Evolutionary conservation across 495 filamentous ascomycete species (phyloP), one percentile per base, ranked within the genome.

Genomic region (Penicillium diatomitis): DNA sequence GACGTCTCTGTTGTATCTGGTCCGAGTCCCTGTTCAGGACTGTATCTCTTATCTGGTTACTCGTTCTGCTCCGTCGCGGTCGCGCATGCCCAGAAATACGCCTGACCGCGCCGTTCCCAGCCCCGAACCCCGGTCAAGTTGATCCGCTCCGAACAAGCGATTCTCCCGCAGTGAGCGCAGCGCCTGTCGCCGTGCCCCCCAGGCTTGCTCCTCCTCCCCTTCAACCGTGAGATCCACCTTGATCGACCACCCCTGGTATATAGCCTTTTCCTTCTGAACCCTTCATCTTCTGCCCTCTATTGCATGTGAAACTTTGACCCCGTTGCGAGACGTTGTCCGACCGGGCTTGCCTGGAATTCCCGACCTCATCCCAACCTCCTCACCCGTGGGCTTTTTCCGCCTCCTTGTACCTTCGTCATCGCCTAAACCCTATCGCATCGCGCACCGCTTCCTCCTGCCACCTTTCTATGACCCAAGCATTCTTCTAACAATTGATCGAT

Each of bases 141-240:
- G 52, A 68, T 72, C 69, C 69, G 69, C 31, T 62, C 67, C 69
- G 69, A 69, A 64, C 69, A 72, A 72, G 69, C 69, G 69, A 72
- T 61, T 65, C 60, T 57, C 60, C 61, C 58, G 58, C 63, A 62
- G 60, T 34, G 33, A 55, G 48, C 51, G 55, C 48, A 63, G 52
- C 47, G 53, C 43, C 49, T 52, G 56, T 60, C 54, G 53, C 53
- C 55, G 53, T 55, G 60, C 59, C 56, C 58, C 56, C 57, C 61
- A 58, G 57, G 57, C 57, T 60, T 56, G 58, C 50, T 61, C 61
- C 53, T 50, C 52, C 20, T 56, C 50, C 54, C 60, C 54, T 57
- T 56, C 49, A 58, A 62, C 56, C 48, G 52, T 63, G 57, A 57
- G 62, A 63, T 61, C 60, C 62, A 61, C 54, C 53, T 52, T 44